Base-by-base conservation (phyloP, 306 rosid genomes). In the Cicer arietinum region DNA sequence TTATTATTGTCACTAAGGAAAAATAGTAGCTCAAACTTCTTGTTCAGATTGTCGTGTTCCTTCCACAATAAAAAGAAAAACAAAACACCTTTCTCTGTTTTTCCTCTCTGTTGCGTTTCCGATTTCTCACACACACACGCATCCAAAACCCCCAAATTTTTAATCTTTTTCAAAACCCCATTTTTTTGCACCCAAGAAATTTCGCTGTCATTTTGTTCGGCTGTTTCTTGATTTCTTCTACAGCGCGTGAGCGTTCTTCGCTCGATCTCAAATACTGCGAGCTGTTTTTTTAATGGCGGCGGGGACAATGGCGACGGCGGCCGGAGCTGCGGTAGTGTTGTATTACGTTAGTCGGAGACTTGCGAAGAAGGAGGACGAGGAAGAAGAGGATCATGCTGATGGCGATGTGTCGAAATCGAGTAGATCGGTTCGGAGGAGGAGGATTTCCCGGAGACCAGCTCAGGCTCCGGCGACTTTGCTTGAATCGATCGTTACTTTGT, bases 241-340 rank as follows among this genome's bases (percentile, higher is more conserved):
- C 13, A 35, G 40, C 8, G 51, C 67, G 7, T 46, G 17, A 41
- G 52, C 35, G 13, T 7, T 1, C 50, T 46, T 7, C 41, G 62
- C 35, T 13, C 58, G 68, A 75, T 76, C 79, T 45, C 48, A 16
- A 47, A 6, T 42, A 5, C 22, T 17, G 42, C 16, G 53, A 4
- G 54, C 25, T 48, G 16, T 11, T 17, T 44, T 61, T 58, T 51
- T 39, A 11, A 94, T 94, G 99, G 99, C 97, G 83, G 92, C 90
- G 65, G 98, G 96, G 67, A 75, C 97, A 85, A 82, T 90, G 93
- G 99, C 90, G 6, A 92, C 99, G 79, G 97, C 97, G 41, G 96
- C 99, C 77, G 99, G 92, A 6, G 99, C 92, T 35, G 90, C 87
- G 53, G 90, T 94, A 82, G 58, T 94, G 75, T 70, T 94, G 14